A percentile compares a stretch with the other conserved stretches of the same genome.
Evolutionary conservation across 805 yeast species (phyloP).

Genomic region (Suhomyces canberraensis): DNA sequence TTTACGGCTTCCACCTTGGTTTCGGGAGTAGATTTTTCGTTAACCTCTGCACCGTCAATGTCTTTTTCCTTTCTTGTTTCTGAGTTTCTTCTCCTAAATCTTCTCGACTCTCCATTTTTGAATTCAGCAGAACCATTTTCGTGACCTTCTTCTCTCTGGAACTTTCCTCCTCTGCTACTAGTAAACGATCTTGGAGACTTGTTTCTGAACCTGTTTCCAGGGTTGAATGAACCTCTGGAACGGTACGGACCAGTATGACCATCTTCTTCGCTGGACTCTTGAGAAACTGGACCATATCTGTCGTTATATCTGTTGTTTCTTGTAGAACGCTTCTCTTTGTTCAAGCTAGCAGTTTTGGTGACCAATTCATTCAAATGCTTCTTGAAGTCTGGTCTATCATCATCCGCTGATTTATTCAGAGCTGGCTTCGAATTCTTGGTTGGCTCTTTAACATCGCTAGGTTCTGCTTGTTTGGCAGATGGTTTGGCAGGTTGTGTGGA

Average conservation of each 20-base stretch:
- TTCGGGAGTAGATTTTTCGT: too few species aligned
- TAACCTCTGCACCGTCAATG: too few species aligned
- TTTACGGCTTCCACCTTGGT: too few species aligned
- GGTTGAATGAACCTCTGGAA: neutral
- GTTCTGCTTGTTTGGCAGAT: neutral
- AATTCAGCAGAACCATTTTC: too few species aligned
- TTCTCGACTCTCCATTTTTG: too few species aligned
- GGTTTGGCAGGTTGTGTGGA: neutral
- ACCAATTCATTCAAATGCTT: conserved; percentile 28
- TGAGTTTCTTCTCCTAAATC: too few species aligned
- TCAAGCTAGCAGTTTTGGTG: conserved; percentile 12
- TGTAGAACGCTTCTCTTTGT: conserved; percentile 12
- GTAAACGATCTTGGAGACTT: too few species aligned
- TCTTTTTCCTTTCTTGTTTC: too few species aligned
- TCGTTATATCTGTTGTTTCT: neutral
- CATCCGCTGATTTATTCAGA: conserved; percentile 1
- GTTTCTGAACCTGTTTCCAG: too few species aligned
- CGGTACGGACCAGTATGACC: neutral
- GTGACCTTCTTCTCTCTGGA: too few species aligned
- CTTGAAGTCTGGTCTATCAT: conserved; percentile 32
- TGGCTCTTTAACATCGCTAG: neutral
- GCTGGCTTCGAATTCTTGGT: neutral
- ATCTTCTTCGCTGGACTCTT: too few species aligned
- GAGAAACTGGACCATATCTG: neutral
- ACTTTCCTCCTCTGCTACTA: too few species aligned